A percentile compares a stretch with the other conserved stretches of the same genome.
Conservation (phyloP, 2,329 filamentous ascomycete genomes). For the Podosphaera xanthii region DNA sequence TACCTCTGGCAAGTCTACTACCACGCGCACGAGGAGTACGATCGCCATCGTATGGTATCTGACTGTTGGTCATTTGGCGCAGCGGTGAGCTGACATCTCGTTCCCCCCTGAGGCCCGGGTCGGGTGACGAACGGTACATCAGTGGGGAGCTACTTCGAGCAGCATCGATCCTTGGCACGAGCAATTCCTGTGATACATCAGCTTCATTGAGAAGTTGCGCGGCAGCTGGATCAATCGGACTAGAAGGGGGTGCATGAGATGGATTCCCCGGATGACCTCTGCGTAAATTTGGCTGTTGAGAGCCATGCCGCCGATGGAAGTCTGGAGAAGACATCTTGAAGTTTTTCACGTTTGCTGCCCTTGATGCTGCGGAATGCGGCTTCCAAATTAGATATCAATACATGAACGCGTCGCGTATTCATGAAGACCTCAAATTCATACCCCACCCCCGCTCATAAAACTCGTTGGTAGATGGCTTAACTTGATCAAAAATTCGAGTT, state of each 20-base stretch:
- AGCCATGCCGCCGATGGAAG: no score
- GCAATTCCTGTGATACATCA: slow-evolving; percentile 15
- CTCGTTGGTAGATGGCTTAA: no score
- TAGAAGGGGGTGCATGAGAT: slow-evolving; percentile 25
- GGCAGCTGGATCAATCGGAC: slow-evolving; percentile 19
- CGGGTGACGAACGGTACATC: slow-evolving; percentile 45
- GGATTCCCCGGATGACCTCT: slow-evolving; percentile 12
- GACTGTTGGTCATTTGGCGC: slow-evolving; percentile 33
- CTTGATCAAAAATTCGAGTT: no score
- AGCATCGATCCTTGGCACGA: slow-evolving; percentile 25
- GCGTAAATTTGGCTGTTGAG: neutral
- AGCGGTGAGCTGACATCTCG: slow-evolving; percentile 33
- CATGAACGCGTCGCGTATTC: no score
- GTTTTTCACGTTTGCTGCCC: no score
- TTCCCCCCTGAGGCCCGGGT: slow-evolving; percentile 18
- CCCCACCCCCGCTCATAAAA: no score
- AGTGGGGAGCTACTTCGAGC: slow-evolving; percentile 60
- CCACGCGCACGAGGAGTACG: slow-evolving; percentile 48
- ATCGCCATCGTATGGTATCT: slow-evolving; percentile 33
- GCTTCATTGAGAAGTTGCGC: slow-evolving; percentile 17
- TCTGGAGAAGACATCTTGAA: no score
- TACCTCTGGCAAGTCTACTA: slow-evolving; percentile 34
- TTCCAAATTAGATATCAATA: no score
- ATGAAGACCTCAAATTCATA: no score
- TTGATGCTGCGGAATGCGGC: no score